Evolutionary conservation across 306 rosid species (phyloP).

Genomic region (Castanospermum australe): DNA sequence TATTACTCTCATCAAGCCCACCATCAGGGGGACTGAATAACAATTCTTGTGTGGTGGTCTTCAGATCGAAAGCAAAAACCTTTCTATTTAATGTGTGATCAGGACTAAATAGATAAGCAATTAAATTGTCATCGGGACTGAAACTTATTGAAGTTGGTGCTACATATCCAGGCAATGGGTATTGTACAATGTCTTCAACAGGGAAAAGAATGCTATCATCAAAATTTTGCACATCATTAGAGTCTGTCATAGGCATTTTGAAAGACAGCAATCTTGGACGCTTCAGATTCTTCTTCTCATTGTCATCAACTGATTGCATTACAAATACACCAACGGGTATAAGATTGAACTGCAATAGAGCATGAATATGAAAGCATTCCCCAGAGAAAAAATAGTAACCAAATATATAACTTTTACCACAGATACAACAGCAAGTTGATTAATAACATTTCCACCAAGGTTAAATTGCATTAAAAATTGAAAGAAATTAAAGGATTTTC

Average conservation of each 20-base stretch:
- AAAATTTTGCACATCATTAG: conserved; percentile 43
- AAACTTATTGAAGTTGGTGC: conserved; percentile 80
- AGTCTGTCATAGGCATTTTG: conserved; percentile 79
- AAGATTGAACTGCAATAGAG: conserved; percentile 33
- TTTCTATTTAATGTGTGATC: conserved; percentile 71
- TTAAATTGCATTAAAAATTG: conserved; percentile 21
- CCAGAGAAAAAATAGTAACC: neutral
- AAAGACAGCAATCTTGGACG: conserved; percentile 50
- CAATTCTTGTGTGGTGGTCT: conserved; percentile 58
- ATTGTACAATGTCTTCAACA: conserved; percentile 85
- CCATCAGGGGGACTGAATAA: conserved; percentile 88
- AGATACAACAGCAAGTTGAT: neutral
- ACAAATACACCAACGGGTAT: conserved; percentile 39
- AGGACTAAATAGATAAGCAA: conserved; percentile 79
- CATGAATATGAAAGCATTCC: conserved; percentile 24
- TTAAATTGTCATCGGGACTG: conserved; percentile 69
- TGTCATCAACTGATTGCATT: conserved; percentile 76
- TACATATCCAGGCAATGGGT: conserved; percentile 87
- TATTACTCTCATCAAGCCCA: conserved; percentile 86
- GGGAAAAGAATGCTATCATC: conserved; percentile 64
- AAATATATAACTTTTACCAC: neutral
- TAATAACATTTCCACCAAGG: neutral
- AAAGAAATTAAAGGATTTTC: neutral
- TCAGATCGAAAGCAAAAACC: conserved; percentile 65
- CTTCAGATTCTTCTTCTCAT: conserved; percentile 61